These are phyloP conservation scores for Danielia oregonensis DNA, from an alignment of 805 yeast species.

Conservation along the genomic window DNA sequence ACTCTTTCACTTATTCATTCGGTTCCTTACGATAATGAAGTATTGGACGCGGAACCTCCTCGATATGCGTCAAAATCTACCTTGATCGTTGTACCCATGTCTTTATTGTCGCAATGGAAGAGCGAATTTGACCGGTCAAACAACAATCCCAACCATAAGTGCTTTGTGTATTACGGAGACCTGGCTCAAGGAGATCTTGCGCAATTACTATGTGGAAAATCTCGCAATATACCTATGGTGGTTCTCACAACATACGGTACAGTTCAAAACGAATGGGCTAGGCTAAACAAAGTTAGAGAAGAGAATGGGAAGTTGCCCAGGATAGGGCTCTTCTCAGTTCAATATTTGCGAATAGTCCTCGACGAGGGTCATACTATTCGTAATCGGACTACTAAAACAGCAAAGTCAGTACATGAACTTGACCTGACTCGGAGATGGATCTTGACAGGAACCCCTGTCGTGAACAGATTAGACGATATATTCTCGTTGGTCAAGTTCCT, in stretches of 20 bases:
- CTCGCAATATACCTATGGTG: slow-evolving; percentile 56
- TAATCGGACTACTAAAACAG: slow-evolving; percentile 72
- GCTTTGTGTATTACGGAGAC: slow-evolving; percentile 75
- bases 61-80: slow-evolving; percentile 70
- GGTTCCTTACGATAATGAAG: slow-evolving; percentile 48
- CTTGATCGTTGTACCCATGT: slow-evolving; percentile 83
- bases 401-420: slow-evolving; percentile 72
- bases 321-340: slow-evolving; percentile 64
- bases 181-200: slow-evolving; percentile 50
- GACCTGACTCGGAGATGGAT: slow-evolving; percentile 71
- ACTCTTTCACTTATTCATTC: slow-evolving; percentile 70
- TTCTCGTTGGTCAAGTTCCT: slow-evolving; percentile 73
- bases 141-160: slow-evolving; percentile 37
- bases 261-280: slow-evolving; percentile 69
- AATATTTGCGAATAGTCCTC: slow-evolving; percentile 70
- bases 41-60: slow-evolving; percentile 10
- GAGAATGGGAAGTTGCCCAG: slow-evolving; percentile 24
- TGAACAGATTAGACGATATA: slow-evolving; percentile 82
- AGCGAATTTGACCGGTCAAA: slow-evolving; percentile 66
- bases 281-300: slow-evolving; percentile 31
- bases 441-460: slow-evolving; percentile 90
- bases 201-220: slow-evolving; percentile 35
- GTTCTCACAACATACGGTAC: slow-evolving; percentile 87
- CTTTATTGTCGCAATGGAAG: slow-evolving; percentile 88
- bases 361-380: slow-evolving; percentile 93